phyloP scores from a whole-genome alignment of 2,329 filamentous ascomycete genomes.

The Cladophialophora exuberans region DNA sequence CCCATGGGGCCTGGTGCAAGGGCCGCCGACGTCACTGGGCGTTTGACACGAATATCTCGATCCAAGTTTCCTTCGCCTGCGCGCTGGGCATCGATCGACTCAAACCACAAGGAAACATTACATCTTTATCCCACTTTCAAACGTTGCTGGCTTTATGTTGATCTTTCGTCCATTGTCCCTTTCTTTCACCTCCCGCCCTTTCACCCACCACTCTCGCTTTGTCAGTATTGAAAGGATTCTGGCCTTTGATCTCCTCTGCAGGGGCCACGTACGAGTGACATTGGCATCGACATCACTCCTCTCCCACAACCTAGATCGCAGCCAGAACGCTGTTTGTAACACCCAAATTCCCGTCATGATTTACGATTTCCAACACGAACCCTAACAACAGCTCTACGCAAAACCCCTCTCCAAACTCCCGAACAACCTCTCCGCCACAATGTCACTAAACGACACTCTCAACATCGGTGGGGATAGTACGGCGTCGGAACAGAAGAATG shows the following conservation, averaged over 20 bases:
- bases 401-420: background rate
- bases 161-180: slow-evolving; percentile 8
- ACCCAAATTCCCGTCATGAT: no score
- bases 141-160: slow-evolving; percentile 10
- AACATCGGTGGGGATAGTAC: slow-evolving; percentile 20
- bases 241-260: background rate
- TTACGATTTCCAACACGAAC: background rate
- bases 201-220: slow-evolving; percentile 4
- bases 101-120: background rate
- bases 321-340: no score
- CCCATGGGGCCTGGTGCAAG: background rate
- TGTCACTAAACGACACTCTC: slow-evolving; percentile 28
- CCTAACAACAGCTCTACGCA: background rate
- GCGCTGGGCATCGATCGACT: background rate
- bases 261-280: background rate
- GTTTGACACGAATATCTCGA: slow-evolving; percentile 8
- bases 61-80: background rate
- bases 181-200: slow-evolving; percentile 10
- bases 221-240: slow-evolving; percentile 6
- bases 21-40: slow-evolving; percentile 5
- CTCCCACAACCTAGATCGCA: background rate
- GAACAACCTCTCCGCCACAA: slow-evolving; percentile 7
- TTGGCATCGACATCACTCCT: background rate
- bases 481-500: slow-evolving; percentile 23
- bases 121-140: slow-evolving; percentile 14